phyloP scores from a whole-genome alignment of 2,329 filamentous ascomycete species.

The Pseudogymnoascus sp. region DNA sequence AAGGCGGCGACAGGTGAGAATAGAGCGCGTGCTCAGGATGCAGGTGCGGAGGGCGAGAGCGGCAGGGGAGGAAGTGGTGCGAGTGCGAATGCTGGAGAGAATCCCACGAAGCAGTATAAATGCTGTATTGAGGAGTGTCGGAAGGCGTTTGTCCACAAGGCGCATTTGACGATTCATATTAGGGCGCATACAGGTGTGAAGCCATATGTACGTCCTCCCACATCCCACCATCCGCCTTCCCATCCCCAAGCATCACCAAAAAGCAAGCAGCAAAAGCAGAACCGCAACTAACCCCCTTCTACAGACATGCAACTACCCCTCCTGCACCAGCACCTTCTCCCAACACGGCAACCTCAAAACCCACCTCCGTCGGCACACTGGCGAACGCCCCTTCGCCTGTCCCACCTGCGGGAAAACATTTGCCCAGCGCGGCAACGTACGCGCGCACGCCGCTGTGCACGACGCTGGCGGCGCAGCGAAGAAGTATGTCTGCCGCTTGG shows the following conservation, averaged over 20 bases:
- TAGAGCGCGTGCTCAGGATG: constrained; percentile 20
- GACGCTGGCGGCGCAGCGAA: constrained; percentile 49
- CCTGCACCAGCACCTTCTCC: constrained; percentile 74
- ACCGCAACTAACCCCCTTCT: no score
- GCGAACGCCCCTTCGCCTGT: constrained; percentile 77
- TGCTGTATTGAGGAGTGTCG: constrained; percentile 68
- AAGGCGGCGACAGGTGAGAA: neutral
- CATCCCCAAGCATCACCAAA: no score
- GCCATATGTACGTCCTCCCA: constrained; percentile 62
- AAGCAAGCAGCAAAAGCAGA: no score
- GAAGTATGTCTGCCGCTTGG: constrained; percentile 71
- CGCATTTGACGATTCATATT: constrained; percentile 83
- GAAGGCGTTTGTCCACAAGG: constrained; percentile 85
- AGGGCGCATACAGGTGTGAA: constrained; percentile 83
- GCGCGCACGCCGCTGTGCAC: constrained; percentile 76
- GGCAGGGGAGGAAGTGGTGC: neutral
- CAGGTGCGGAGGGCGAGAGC: constrained; percentile 16
- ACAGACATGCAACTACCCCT: constrained; percentile 54
- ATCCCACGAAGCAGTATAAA: constrained; percentile 45
- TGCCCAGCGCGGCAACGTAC: constrained; percentile 77
- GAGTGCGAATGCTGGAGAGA: neutral
- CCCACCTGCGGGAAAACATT: constrained; percentile 73
- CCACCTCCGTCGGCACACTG: constrained; percentile 79
- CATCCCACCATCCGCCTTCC: no score
- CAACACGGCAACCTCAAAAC: constrained; percentile 90